A percentile compares a stretch with the other conserved stretches of the same genome.
Evolutionary conservation across 768 basidiomycete species (phyloP).

Genomic region (Lactarius indigo): DNA sequence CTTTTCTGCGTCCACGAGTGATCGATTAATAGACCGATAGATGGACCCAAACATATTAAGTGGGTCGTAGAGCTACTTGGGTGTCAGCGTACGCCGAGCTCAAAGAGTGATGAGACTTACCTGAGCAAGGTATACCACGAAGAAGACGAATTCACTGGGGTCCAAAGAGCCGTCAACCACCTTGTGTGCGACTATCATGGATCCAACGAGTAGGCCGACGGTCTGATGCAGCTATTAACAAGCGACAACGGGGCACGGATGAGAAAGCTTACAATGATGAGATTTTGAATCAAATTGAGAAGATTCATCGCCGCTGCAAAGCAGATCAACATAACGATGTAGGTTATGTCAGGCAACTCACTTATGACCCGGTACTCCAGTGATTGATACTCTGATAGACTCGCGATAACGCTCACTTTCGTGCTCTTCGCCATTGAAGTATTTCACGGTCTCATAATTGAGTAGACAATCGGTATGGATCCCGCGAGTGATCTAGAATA

Average conservation of each 20-base stretch:
- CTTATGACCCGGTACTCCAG: slow-evolving; percentile 73
- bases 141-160: slow-evolving; percentile 68
- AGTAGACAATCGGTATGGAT: slow-evolving; percentile 80
- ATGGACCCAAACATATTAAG: slow-evolving; percentile 76
- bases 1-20: slow-evolving; percentile 80
- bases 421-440: slow-evolving; percentile 82
- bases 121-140: slow-evolving; percentile 80
- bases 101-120: slow-evolving; percentile 35
- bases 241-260: background rate
- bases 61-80: slow-evolving; percentile 59
- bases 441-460: slow-evolving; percentile 85
- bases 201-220: slow-evolving; percentile 76
- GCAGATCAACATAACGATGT: background rate
- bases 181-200: slow-evolving; percentile 69
- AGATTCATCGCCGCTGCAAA: slow-evolving; percentile 62
- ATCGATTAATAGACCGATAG: slow-evolving; percentile 72
- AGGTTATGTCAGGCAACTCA: slow-evolving; percentile 34
- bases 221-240: slow-evolving; percentile 41
- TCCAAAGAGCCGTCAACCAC: slow-evolving; percentile 52
- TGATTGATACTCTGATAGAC: slow-evolving; percentile 68
- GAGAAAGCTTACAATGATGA: slow-evolving; percentile 60
- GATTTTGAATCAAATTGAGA: slow-evolving; percentile 74
- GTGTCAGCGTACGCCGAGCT: slow-evolving; percentile 6
- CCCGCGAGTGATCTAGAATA: slow-evolving; percentile 60
- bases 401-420: slow-evolving; percentile 68